Evolutionary conservation across 495 filamentous ascomycete species (phyloP).

Genomic region (Tuber calosporum): DNA sequence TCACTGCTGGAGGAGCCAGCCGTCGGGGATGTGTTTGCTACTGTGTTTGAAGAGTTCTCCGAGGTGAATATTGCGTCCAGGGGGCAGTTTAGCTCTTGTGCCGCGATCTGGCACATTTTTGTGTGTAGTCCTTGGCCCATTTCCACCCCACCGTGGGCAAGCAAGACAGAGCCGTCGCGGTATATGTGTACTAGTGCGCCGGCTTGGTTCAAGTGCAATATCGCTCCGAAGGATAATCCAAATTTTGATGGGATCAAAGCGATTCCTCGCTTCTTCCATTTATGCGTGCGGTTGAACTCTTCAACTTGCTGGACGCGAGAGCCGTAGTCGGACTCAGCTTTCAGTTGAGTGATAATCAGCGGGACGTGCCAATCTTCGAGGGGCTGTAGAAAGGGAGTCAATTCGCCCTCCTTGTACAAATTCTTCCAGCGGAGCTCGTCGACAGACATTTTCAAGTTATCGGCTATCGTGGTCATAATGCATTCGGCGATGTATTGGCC

Average conservation of each 20-base stretch:
- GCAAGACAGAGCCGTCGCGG: slow-evolving; percentile 44
- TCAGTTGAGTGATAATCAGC: slow-evolving; percentile 41
- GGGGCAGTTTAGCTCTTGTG: slow-evolving; percentile 44
- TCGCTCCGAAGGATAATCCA: slow-evolving; percentile 45
- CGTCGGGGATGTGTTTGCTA: slow-evolving; percentile 46
- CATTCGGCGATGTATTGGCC: slow-evolving; percentile 45
- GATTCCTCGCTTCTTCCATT: slow-evolving; percentile 46
- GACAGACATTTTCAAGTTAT: slow-evolving; percentile 42
- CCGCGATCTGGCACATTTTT: slow-evolving; percentile 46
- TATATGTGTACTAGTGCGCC: slow-evolving; percentile 45
- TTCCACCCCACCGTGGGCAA: slow-evolving; percentile 45
- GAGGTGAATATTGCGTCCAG: slow-evolving; percentile 47
- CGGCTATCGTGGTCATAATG: slow-evolving; percentile 44
- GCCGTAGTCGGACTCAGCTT: slow-evolving; percentile 42
- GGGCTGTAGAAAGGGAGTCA: slow-evolving; percentile 45
- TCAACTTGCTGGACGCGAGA: slow-evolving; percentile 40
- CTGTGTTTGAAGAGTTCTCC: slow-evolving; percentile 47
- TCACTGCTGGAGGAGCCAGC: slow-evolving; percentile 47
- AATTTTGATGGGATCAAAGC: slow-evolving; percentile 46
- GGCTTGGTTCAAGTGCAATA: slow-evolving; percentile 45
- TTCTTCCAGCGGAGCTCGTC: slow-evolving; percentile 45
- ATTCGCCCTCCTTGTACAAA: slow-evolving; percentile 43
- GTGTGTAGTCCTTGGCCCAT: slow-evolving; percentile 46
- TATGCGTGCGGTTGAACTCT: slow-evolving; percentile 43
- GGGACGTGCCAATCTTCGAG: slow-evolving; percentile 46